Conservation (phyloP, 345 rosid genomes). For the Microcos paniculata region DNA sequence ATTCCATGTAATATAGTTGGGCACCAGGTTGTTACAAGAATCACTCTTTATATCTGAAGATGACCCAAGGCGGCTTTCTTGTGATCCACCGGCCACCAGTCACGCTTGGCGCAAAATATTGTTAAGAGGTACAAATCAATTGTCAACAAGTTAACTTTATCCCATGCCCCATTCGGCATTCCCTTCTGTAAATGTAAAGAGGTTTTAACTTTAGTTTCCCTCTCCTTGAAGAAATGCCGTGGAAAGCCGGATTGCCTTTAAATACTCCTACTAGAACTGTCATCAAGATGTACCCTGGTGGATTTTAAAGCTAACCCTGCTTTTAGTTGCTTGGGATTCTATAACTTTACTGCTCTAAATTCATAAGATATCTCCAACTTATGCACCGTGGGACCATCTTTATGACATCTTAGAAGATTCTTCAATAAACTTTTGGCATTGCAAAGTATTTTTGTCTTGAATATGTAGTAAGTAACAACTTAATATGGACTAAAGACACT, state of each 20-base stretch:
- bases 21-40: neutral
- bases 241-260: neutral
- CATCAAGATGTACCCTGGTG: neutral
- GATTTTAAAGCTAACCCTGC: neutral
- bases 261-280: neutral
- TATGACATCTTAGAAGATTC: slow-evolving; percentile 13
- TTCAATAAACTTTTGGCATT: slow-evolving; percentile 6
- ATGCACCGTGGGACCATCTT: slow-evolving; percentile 25
- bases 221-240: slow-evolving; percentile 12
- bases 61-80: neutral
- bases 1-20: no score
- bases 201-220: neutral
- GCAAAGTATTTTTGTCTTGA: slow-evolving; percentile 4
- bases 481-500: slow-evolving; percentile 20
- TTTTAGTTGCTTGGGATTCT: slow-evolving; percentile 15
- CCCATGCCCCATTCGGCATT: slow-evolving; percentile 5
- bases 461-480: slow-evolving; percentile 19
- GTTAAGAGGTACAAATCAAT: slow-evolving; percentile 1
- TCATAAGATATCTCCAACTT: slow-evolving; percentile 2
- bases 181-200: neutral
- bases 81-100: neutral
- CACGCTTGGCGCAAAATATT: neutral
- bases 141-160: neutral
- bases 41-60: neutral
- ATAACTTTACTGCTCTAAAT: neutral